Base-by-base conservation (phyloP, 805 yeast species). In the Schizosaccharomyces japonicus region DNA sequence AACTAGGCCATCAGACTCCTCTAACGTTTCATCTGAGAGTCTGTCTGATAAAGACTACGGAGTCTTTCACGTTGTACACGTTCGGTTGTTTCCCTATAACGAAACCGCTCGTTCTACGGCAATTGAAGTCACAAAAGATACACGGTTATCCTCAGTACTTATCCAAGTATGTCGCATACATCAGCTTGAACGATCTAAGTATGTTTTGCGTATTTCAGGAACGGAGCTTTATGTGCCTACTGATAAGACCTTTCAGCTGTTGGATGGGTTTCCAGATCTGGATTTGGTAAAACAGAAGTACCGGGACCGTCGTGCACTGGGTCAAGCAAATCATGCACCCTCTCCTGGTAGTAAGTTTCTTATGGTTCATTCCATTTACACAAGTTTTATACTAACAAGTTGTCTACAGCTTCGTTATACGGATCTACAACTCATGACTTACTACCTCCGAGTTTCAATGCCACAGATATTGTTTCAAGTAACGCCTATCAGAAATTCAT, bases 401-500 rank as follows among this genome's bases (percentile, higher is more conserved):
- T 30, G n/a, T 30, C 32, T 30, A 10, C n/a, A 42, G 23, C 19
- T 11, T 42, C 33, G n/a, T 13, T 27, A n/a, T 42, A 42, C 27
- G 30, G 30, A 5, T 28, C 46, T 42, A 29, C 32, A 5, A 29
- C 21, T 4, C 17, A 36, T 7, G 42, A 36, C 8, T 17, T 13
- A 6, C 15, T 17, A 6, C 45, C 29, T 27, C 47, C 25, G 17
- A 28, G 39, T 8, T 45, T 17, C 26, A 31, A 25, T 13, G 39
- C 36, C 7, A 17, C 47, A 21, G 33, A 45, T n/a, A 19, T 49
- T 45, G 21, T 39, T 32, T n/a, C 48, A n/a, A 42, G 33, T 44
- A 70, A 78, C 2, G 74, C 82, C 3, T 83, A 83, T 57, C 78
- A 78, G 57, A 80, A 80, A 55, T 87, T 84, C 72, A 76, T 73